phyloP scores from a whole-genome alignment of 345 rosid genomes.

The Alliaria petiolata region DNA sequence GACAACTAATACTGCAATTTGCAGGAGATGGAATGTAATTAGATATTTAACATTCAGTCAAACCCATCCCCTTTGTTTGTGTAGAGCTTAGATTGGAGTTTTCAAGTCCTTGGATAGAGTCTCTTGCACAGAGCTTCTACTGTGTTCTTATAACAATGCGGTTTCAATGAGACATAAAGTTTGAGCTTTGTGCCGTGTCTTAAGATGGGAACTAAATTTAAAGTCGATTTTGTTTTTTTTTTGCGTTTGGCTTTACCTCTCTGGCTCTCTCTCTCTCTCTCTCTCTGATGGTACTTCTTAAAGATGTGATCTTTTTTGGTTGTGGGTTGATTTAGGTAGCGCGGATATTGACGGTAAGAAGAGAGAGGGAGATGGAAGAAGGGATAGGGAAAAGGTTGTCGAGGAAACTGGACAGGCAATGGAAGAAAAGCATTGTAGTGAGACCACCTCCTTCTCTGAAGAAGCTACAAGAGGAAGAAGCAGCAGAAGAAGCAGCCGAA shows the following conservation, averaged over 20 bases:
- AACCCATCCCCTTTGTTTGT: neutral
- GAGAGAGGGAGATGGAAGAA: conserved; percentile 88
- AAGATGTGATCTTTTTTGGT: conserved; percentile 2
- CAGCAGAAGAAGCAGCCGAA: conserved; percentile 72
- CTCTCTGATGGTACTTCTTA: neutral
- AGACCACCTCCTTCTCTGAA: conserved; percentile 80
- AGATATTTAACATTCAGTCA: neutral
- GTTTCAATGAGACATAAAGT: neutral
- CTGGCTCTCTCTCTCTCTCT: neutral
- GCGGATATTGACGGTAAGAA: conserved; percentile 70
- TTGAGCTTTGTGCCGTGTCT: neutral
- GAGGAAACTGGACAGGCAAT: conserved; percentile 80
- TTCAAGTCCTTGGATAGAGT: neutral
- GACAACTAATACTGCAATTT: neutral
- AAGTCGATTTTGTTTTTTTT: neutral
- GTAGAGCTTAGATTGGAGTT: neutral
- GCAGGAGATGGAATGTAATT: neutral
- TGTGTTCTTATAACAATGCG: neutral
- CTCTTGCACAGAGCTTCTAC: neutral
- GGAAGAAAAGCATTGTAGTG: conserved; percentile 89
- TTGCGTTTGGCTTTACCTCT: neutral
- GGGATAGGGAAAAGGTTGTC: conserved; percentile 86
- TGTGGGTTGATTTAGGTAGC: conserved; percentile 50
- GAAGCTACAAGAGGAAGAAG: conserved; percentile 76
- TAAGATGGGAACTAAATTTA: neutral